Conservation (phyloP, 768 basidiomycete genomes). For the Saitozyma sp. region DNA sequence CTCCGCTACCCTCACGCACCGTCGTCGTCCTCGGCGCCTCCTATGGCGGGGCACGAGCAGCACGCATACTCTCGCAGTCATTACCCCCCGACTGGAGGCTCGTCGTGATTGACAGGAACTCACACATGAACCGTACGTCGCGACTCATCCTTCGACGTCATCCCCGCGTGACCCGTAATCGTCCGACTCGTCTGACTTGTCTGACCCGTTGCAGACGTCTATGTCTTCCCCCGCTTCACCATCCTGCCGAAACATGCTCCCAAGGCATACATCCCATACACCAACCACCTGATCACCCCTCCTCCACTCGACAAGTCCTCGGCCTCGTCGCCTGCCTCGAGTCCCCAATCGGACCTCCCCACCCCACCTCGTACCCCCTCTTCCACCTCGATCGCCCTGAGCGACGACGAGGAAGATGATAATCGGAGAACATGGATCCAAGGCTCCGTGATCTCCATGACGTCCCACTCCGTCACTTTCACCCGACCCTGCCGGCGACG, state of each 20-base stretch:
- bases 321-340: neutral
- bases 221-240: constrained; percentile 51
- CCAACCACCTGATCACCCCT: constrained; percentile 20
- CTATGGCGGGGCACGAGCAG: constrained; percentile 40
- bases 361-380: constrained; percentile 16
- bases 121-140: constrained; percentile 46
- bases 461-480: constrained; percentile 32
- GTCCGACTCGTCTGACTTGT: neutral
- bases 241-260: constrained; percentile 43
- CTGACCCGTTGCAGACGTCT: constrained; percentile 38
- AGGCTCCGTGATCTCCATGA: constrained; percentile 24
- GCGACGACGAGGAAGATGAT: constrained; percentile 4
- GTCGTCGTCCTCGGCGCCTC: constrained; percentile 41
- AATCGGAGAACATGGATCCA: constrained; percentile 25
- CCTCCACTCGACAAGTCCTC: constrained; percentile 4
- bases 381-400: constrained; percentile 5
- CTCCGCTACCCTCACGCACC: constrained; percentile 14
- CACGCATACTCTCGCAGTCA: constrained; percentile 20
- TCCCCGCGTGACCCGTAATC: constrained; percentile 27
- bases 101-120: constrained; percentile 43
- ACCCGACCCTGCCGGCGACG: neutral
- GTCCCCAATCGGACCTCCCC: constrained; percentile 2
- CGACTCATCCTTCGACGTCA: constrained; percentile 30
- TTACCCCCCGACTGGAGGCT: constrained; percentile 40
- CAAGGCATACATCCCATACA: constrained; percentile 50